Conservation (phyloP, 164 flowering plant genomes). For the Chloranthus sessilifolius region DNA sequence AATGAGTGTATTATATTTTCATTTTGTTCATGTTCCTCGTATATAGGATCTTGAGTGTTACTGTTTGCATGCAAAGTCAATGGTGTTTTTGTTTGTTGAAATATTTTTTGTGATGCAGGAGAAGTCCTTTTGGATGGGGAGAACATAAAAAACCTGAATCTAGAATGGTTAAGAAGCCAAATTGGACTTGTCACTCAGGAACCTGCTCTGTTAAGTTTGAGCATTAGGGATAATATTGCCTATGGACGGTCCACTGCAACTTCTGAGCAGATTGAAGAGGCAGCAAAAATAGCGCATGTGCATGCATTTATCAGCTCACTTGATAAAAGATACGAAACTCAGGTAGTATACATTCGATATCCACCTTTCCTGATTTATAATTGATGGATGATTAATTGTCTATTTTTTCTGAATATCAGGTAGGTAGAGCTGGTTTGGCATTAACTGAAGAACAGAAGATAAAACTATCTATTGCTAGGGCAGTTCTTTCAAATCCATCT, state of each 20-base stretch:
- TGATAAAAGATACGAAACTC: conserved; percentile 83
- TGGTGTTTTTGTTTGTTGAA: background rate
- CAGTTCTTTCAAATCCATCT: conserved; percentile 89
- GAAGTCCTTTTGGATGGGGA: conserved; percentile 97
- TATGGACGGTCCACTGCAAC: conserved; percentile 77
- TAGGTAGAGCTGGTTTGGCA: conserved; percentile 80
- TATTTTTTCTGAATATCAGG: conserved; percentile 40
- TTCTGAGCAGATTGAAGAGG: conserved; percentile 87
- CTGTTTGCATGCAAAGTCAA: background rate
- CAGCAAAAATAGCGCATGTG: conserved; percentile 96
- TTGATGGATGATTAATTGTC: background rate
- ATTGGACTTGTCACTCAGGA: conserved; percentile 97
- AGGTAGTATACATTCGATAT: conserved; percentile 38
- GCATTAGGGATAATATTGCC: conserved; percentile 91
- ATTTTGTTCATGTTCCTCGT: background rate
- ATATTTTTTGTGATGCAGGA: conserved; percentile 58
- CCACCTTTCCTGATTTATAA: background rate
- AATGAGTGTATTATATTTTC: background rate
- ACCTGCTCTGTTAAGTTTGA: conserved; percentile 92
- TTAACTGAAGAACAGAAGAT: conserved; percentile 94
- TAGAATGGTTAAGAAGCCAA: conserved; percentile 94
- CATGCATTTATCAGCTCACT: conserved; percentile 96
- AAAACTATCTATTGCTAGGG: conserved; percentile 90
- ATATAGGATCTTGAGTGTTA: background rate
- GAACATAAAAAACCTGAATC: conserved; percentile 77